phyloP scores from a whole-genome alignment of 331 rosid genomes.

The Cucumis variabilis region DNA sequence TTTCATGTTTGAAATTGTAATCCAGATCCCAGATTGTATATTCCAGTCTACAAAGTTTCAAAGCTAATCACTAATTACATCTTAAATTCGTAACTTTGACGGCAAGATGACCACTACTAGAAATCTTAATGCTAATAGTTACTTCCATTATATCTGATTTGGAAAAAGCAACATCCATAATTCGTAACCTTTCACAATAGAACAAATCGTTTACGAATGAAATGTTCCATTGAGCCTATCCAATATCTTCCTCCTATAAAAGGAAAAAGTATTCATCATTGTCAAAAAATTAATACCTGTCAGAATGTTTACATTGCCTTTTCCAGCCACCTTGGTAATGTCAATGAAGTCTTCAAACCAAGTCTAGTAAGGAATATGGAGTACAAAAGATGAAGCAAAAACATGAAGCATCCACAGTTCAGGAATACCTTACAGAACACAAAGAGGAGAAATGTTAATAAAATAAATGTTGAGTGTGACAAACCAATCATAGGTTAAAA shows the following conservation, averaged over 20 bases:
- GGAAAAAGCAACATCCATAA: not conserved
- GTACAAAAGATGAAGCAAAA: slow-evolving; percentile 87
- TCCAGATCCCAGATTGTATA: not conserved
- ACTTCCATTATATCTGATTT: not conserved
- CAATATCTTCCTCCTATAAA: not conserved
- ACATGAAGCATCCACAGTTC: slow-evolving; percentile 76
- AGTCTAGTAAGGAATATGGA: slow-evolving; percentile 83
- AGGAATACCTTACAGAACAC: slow-evolving; percentile 64
- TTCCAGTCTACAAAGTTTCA: not conserved
- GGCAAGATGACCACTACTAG: too few species aligned
- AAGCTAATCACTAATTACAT: not conserved
- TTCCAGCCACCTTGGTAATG: slow-evolving; percentile 92
- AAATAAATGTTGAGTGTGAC: slow-evolving; percentile 13
- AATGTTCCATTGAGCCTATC: not conserved
- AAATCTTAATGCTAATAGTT: not conserved
- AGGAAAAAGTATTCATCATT: not conserved
- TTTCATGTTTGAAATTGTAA: not conserved
- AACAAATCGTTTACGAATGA: not conserved
- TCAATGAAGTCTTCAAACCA: slow-evolving; percentile 86
- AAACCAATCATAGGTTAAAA: not conserved
- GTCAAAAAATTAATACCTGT: not conserved
- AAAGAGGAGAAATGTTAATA: not conserved
- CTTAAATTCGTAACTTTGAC: not conserved
- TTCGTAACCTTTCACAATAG: not conserved
- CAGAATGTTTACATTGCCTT: slow-evolving; percentile 54